A percentile compares a stretch with the other conserved stretches of the same genome.
Evolutionary conservation across 176 grass and related monocot species (phyloP).

Genomic region (Tuctoria greenei): DNA sequence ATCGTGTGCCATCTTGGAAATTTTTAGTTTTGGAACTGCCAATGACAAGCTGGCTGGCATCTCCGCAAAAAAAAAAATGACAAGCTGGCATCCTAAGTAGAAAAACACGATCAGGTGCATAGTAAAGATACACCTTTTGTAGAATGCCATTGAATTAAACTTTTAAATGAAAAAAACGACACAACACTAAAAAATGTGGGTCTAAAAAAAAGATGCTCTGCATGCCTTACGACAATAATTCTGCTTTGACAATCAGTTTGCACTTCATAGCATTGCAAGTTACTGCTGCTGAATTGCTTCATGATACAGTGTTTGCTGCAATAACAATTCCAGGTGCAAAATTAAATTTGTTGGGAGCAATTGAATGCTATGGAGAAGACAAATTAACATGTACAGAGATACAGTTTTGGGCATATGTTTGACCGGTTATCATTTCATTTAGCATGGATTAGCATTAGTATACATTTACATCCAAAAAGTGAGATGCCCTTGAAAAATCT

Average conservation of each 20-base stretch:
- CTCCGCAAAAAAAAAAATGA: no score
- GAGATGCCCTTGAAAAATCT: slow-evolving; percentile 31
- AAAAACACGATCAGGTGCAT: not conserved
- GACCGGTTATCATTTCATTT: slow-evolving; percentile 35
- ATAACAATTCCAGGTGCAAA: slow-evolving; percentile 6
- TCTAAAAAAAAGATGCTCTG: not conserved
- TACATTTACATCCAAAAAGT: slow-evolving; percentile 46
- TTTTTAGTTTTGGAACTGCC: not conserved
- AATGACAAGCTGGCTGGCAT: no score
- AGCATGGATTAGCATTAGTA: slow-evolving; percentile 53
- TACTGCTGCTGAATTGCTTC: slow-evolving; percentile 14
- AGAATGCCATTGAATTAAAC: not conserved
- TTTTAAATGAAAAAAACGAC: not conserved
- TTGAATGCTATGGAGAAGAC: slow-evolving; percentile 16
- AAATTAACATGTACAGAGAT: slow-evolving; percentile 33
- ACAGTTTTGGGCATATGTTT: slow-evolving; percentile 7
- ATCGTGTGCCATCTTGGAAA: not conserved
- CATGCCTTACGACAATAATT: not conserved
- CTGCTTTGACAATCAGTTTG: not conserved
- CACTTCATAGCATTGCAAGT: slow-evolving; percentile 17
- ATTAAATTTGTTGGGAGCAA: not conserved
- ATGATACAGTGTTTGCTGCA: not conserved
- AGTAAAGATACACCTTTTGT: not conserved
- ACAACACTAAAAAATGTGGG: not conserved
- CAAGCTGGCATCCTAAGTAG: not conserved